A percentile compares a stretch with the other conserved stretches of the same genome.
These are phyloP conservation scores for Cercospora citrullina DNA, from an alignment of 2,329 filamentous ascomycete genomes.

Conservation along the genomic window DNA sequence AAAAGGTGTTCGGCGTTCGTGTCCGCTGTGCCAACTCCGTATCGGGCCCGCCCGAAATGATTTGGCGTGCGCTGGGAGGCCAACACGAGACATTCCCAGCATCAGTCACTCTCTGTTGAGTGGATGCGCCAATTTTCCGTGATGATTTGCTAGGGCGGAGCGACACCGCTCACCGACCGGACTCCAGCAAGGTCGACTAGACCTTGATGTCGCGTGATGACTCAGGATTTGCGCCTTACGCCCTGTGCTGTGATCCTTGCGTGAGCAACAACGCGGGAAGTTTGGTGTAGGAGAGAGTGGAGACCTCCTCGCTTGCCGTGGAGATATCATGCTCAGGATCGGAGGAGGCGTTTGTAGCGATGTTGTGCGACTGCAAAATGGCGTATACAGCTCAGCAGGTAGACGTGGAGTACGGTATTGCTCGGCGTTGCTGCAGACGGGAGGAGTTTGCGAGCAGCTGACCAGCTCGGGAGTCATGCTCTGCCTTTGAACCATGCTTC, in stretches of 20 bases:
- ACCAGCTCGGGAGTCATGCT: not conserved
- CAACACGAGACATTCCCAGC: not conserved
- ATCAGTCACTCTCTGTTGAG: not conserved
- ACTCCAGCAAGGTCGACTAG: not conserved
- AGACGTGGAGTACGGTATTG: not conserved
- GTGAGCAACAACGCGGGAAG: not conserved
- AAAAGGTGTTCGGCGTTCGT: conserved; percentile 11
- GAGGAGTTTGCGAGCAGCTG: not conserved
- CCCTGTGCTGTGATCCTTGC: not conserved
- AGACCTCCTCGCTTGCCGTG: not conserved
- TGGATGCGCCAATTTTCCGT: not conserved
- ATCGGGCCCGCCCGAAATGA: conserved; percentile 9
- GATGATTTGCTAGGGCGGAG: not conserved
- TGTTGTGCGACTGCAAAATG: not conserved
- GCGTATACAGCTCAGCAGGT: not conserved
- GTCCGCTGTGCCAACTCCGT: not conserved
- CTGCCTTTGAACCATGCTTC: not conserved
- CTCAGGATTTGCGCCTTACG: not conserved
- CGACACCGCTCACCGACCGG: not conserved
- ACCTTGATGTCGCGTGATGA: conserved; percentile 4
- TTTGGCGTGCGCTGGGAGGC: not conserved
- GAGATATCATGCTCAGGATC: conserved; percentile 7
- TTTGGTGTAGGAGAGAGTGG: not conserved
- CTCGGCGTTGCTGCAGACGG: not conserved
- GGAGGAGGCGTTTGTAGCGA: not conserved